Conservation (phyloP, 1,139 yeast genomes). For the Suhomyces anneliseae region DNA sequence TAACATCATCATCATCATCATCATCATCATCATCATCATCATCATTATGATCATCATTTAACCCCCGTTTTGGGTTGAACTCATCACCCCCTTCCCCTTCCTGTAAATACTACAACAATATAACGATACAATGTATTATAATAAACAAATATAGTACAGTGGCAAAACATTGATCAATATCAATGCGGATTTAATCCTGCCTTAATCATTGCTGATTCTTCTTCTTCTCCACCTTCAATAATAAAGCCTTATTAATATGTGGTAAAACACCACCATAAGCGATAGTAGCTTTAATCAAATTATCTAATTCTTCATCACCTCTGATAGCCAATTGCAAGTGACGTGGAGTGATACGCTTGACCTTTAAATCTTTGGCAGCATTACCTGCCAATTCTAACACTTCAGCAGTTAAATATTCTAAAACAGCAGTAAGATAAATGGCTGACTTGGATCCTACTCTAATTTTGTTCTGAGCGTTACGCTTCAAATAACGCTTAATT, state of each 20-base stretch:
- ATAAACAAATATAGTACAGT: constrained; percentile 12
- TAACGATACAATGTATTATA: constrained; percentile 11
- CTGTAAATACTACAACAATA: constrained; percentile 5
- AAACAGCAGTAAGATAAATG: constrained; percentile 92
- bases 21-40: not conserved
- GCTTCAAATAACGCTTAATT: constrained; percentile 92
- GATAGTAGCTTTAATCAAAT: constrained; percentile 93
- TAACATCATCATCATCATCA: not conserved
- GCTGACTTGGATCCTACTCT: constrained; percentile 99
- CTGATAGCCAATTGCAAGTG: constrained; percentile 97
- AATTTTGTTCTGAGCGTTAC: constrained; percentile 86
- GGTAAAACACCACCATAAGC: constrained; percentile 99
- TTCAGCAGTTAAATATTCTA: constrained; percentile 97
- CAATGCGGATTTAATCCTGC: not conserved
- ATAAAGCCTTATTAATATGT: constrained; percentile 89
- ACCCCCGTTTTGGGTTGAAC: not conserved
- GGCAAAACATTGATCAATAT: constrained; percentile 1
- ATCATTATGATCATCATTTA: not conserved
- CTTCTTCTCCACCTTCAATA: constrained; percentile 90
- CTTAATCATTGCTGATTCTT: constrained; percentile 20
- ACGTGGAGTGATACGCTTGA: constrained; percentile 98
- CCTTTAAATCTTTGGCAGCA: constrained; percentile 97
- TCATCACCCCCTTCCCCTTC: not conserved
- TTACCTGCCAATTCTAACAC: constrained; percentile 98
- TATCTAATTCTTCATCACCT: constrained; percentile 98